phyloP scores from a whole-genome alignment of 2,329 filamentous ascomycete genomes.

The Mycosphaerella sp. region DNA sequence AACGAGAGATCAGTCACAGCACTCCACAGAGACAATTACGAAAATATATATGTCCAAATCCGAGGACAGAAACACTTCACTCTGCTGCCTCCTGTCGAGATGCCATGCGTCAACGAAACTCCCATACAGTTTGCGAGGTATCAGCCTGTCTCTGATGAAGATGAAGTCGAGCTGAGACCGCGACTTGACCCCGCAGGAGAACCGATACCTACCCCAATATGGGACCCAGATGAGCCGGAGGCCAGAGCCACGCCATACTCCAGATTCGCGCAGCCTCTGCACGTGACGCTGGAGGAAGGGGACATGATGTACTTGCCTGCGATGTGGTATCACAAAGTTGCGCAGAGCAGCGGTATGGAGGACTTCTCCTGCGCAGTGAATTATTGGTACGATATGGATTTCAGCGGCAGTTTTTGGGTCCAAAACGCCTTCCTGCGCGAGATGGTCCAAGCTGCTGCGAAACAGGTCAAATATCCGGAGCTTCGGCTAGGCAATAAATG shows the following conservation, averaged over 20 bases:
- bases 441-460: conserved; percentile 15
- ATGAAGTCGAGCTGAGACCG: conserved; percentile 30
- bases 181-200: conserved; percentile 35
- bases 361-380: conserved; percentile 73
- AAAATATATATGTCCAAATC: conserved; percentile 77
- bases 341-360: conserved; percentile 61
- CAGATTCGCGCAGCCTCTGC: conserved; percentile 52
- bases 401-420: conserved; percentile 62
- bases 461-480: conserved; percentile 23
- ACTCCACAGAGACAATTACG: conserved; percentile 76
- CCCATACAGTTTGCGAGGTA: conserved; percentile 56
- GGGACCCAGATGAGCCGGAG: conserved; percentile 62
- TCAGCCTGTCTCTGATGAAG: conserved; percentile 29
- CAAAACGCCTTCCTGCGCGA: conserved; percentile 47
- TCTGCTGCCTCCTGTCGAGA: conserved; percentile 64
- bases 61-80: conserved; percentile 68
- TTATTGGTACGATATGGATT: conserved; percentile 78
- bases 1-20: conserved; percentile 64
- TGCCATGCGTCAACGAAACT: conserved; percentile 62
- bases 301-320: conserved; percentile 79
- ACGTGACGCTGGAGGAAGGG: conserved; percentile 63
- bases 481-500: conserved; percentile 7
- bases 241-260: conserved; percentile 54
- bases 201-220: conserved; percentile 61
- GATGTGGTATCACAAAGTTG: conserved; percentile 82